Evolutionary conservation across 2,329 filamentous ascomycete genomes (phyloP).

Genomic region (Fusarium succisae): DNA sequence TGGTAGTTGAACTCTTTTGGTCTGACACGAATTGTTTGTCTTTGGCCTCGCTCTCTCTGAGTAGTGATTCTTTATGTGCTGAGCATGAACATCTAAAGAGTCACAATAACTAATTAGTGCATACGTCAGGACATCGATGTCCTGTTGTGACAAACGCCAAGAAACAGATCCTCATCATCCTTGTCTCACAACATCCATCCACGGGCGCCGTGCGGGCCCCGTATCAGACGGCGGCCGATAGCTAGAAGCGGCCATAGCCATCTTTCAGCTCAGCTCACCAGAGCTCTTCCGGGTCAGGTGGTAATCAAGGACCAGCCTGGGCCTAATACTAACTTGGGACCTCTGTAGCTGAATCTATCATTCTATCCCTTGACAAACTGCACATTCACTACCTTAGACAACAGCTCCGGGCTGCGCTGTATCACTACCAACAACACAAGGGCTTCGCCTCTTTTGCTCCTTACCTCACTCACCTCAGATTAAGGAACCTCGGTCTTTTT

Average conservation of each 20-base stretch:
- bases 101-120: neutral
- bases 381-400: neutral
- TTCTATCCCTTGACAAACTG: neutral
- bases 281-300: slow-evolving; percentile 16
- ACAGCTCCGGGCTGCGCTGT: neutral
- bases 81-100: neutral
- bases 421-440: neutral
- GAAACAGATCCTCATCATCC: slow-evolving; percentile 27
- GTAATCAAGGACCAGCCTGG: slow-evolving; percentile 7
- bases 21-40: neutral
- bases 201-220: slow-evolving; percentile 10
- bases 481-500: slow-evolving; percentile 9
- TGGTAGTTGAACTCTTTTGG: neutral
- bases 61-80: neutral
- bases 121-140: neutral
- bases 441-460: slow-evolving; percentile 18
- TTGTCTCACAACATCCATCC: slow-evolving; percentile 7
- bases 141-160: slow-evolving; percentile 17
- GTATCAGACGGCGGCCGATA: slow-evolving; percentile 16
- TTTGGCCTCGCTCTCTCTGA: neutral
- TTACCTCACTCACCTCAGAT: slow-evolving; percentile 22
- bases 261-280: slow-evolving; percentile 8
- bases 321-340: neutral
- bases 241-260: slow-evolving; percentile 1
- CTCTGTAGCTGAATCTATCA: neutral